phyloP scores from a whole-genome alignment of 768 basidiomycete genomes.

The Trametes punicea region DNA sequence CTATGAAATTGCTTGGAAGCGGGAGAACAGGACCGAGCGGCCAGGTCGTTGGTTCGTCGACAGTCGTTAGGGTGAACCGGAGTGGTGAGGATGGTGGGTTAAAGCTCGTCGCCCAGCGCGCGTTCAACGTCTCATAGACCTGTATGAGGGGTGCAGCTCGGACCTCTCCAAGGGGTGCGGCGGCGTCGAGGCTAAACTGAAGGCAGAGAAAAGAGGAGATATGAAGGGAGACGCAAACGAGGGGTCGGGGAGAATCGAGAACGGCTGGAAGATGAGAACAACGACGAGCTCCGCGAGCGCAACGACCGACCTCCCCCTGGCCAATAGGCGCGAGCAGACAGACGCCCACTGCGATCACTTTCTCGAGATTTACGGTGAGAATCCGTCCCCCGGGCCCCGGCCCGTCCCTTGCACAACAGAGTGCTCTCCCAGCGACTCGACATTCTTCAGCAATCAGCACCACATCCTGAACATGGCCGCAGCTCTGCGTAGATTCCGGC shows the following conservation, averaged over 20 bases:
- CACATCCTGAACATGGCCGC: too few relatives aligned
- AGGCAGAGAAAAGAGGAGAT: slow-evolving; percentile 5
- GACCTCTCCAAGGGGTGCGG: slow-evolving; percentile 12
- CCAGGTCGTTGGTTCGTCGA: background rate
- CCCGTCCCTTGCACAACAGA: too few relatives aligned
- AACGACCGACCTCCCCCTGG: slow-evolving; percentile 2
- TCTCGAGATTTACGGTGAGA: background rate
- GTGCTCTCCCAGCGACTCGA: too few relatives aligned
- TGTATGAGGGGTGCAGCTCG: slow-evolving; percentile 11
- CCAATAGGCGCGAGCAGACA: background rate
- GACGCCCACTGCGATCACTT: slow-evolving; percentile 9
- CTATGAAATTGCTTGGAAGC: background rate
- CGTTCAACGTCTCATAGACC: slow-evolving; percentile 19
- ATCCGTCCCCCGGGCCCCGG: too few relatives aligned
- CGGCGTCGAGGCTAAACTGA: background rate
- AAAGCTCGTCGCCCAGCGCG: slow-evolving; percentile 17
- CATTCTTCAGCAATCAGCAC: too few relatives aligned
- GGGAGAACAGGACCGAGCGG: background rate
- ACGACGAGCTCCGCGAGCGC: slow-evolving; percentile 6
- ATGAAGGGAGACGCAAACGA: slow-evolving; percentile 8
- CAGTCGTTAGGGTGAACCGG: background rate
- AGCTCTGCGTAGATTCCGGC: too few relatives aligned
- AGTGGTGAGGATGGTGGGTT: slow-evolving; percentile 1
- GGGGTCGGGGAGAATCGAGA: background rate
- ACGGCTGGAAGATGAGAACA: slow-evolving; percentile 8